Percentiles rank a stretch among this genome's conserved stretches.
These are phyloP conservation scores for Malus asiatica DNA, from an alignment of 306 rosid genomes.

Conservation along the genomic window DNA sequence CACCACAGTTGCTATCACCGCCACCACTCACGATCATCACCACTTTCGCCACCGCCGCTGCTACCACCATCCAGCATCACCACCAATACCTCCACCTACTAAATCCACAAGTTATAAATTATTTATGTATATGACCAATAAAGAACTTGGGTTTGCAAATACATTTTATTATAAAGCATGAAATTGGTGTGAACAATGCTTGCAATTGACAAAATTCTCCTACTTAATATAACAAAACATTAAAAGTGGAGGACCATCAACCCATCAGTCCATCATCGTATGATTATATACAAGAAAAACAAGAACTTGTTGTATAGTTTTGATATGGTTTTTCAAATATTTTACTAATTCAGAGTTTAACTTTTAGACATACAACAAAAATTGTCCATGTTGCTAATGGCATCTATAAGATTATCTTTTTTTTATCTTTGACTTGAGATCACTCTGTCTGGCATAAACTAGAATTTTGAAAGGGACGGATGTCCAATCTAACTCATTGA, in stretches of 20 bases:
- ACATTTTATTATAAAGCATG: too few species aligned
- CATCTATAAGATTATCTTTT: neutral
- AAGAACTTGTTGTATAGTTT: neutral
- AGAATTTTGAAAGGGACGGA: neutral
- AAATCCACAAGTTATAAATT: too few species aligned
- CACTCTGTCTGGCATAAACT: neutral
- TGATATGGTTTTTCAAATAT: neutral
- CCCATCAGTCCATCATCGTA: neutral
- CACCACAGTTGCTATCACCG: too few species aligned
- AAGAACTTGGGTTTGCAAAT: too few species aligned
- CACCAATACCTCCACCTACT: too few species aligned
- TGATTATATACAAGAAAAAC: neutral
- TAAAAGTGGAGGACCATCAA: neutral
- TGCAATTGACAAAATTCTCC: slow-evolving; percentile 11
- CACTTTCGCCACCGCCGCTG: too few species aligned
- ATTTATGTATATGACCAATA: too few species aligned
- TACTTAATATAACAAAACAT: neutral
- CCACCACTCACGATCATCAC: too few species aligned
- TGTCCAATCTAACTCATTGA: neutral
- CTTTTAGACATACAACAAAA: neutral
- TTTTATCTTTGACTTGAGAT: neutral
- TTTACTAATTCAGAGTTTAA: neutral
- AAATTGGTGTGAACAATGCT: neutral
- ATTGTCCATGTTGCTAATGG: neutral
- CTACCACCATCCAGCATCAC: neutral